Evolutionary conservation across 768 basidiomycete species (phyloP).

Genomic region (Xanthoconium purpureum): DNA sequence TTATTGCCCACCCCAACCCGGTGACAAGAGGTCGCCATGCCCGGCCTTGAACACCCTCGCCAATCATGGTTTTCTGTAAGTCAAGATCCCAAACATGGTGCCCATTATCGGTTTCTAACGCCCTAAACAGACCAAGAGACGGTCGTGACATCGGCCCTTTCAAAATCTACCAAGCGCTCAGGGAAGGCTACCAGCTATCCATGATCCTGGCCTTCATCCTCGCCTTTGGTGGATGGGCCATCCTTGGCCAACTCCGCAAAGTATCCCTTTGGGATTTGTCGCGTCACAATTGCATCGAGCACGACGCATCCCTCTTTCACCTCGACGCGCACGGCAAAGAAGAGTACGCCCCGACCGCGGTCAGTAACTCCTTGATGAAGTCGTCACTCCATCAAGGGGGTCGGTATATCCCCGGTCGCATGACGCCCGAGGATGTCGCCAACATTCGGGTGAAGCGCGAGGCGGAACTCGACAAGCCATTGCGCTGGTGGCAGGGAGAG

Average conservation of each 20-base stretch:
- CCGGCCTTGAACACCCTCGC: conserved; percentile 73
- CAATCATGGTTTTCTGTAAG: conserved; percentile 74
- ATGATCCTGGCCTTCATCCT: conserved; percentile 45
- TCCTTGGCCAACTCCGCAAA: conserved; percentile 37
- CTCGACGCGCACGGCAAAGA: conserved; percentile 39
- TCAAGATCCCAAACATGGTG: conserved; percentile 5
- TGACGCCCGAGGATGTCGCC: conserved; percentile 39
- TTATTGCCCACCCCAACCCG: conserved; percentile 43
- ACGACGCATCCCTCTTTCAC: conserved; percentile 60
- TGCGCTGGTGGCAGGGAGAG: conserved; percentile 48
- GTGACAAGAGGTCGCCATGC: conserved; percentile 62
- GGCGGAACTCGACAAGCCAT: conserved; percentile 30
- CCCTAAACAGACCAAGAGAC: conserved; percentile 42
- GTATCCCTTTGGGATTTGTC: conserved; percentile 40
- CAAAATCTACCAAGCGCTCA: conserved; percentile 42
- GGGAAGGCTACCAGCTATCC: conserved; percentile 50
- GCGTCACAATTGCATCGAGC: conserved; percentile 51
- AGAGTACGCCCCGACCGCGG: conserved; percentile 45
- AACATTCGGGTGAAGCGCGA: conserved; percentile 52
- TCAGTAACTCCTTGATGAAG: conserved; percentile 41
- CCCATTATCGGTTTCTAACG: neutral
- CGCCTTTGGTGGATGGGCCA: conserved; percentile 43
- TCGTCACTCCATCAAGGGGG: conserved; percentile 37
- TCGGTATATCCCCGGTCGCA: conserved; percentile 25
- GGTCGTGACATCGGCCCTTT: conserved; percentile 45